Base-by-base conservation (phyloP, 257 asterid genomes). In the Nicotiana obtusifolia region DNA sequence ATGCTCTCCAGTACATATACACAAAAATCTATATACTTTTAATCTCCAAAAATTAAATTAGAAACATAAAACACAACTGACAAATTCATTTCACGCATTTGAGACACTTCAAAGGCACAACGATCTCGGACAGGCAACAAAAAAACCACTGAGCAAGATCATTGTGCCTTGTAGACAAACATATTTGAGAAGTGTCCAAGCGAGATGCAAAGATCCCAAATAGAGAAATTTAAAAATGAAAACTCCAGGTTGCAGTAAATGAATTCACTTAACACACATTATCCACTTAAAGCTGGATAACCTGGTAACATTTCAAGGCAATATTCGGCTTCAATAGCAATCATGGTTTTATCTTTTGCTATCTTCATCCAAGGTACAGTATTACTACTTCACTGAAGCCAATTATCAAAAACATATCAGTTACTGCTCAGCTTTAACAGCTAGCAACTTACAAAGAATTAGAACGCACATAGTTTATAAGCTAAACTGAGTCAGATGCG, bases 131-230 rank as follows among this genome's bases (percentile, higher is more conserved):
- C 60, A 71, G n/a, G 78, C 60, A 71, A 73, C 79, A 73, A 73
- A 73, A 13, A 35, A 20, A 14, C 15, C n/a, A 65, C 7, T 30
- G 44, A 19, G 20, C 15, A 9, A 66, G 78, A 10, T 31, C 64
- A 83, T 26, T 53, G 76, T 28, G 67, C 28, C 83, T 88, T 79
- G 53, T 11, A 53, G 82, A 52, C 67, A 57, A 75, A 60, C 52
- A 33, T n/a, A 73, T 73, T 47, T 73, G 61, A 49, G 20, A 71
- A 73, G 61, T 14, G 57, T 14, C 57, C 61, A 73, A 6, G 61
- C 37, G 59, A 73, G 15, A 47, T 47, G 11, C 37, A 73, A 47
- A 47, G 78, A 44, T 69, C 37, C 37, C 60, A 75, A 24, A 47
- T 14, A 75, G 79, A 75, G 15, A 24, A 47, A 73, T 31, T 73